Evolutionary conservation across 179 eudicot species (phyloP).

Genomic region (Beta corolliflora): DNA sequence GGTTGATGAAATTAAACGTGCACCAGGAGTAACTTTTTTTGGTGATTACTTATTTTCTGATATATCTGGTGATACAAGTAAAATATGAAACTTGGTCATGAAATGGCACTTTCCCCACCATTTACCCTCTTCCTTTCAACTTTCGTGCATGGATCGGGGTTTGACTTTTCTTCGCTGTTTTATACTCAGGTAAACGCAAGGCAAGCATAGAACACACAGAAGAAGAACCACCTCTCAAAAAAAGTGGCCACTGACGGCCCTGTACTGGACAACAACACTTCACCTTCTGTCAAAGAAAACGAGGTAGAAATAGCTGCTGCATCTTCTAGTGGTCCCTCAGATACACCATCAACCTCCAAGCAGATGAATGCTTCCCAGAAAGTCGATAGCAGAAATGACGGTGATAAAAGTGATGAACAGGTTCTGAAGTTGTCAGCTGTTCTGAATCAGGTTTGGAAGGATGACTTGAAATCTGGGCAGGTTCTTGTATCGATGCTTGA

Average conservation of each 20-base stretch:
- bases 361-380: slow-evolving; percentile 18
- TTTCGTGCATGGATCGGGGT: neutral
- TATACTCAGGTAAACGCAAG: slow-evolving; percentile 67
- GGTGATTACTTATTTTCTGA: neutral
- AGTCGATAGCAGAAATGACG: slow-evolving; percentile 22
- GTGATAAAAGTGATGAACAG: slow-evolving; percentile 23
- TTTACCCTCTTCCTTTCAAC: neutral
- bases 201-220: slow-evolving; percentile 47
- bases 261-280: slow-evolving; percentile 21
- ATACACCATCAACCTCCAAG: slow-evolving; percentile 32
- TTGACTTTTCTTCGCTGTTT: neutral
- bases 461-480: slow-evolving; percentile 64
- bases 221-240: slow-evolving; percentile 59
- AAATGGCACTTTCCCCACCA: neutral
- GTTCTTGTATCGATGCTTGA: slow-evolving; percentile 51
- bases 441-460: slow-evolving; percentile 69
- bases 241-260: slow-evolving; percentile 50
- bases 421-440: slow-evolving; percentile 41
- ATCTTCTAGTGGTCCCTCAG: slow-evolving; percentile 27
- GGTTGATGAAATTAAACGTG: neutral
- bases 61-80: neutral
- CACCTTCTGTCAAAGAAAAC: slow-evolving; percentile 25
- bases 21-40: neutral
- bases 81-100: neutral
- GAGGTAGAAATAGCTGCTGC: slow-evolving; percentile 25